Conservation (phyloP, 495 filamentous ascomycete genomes). For the Cladorrhinum samala region DNA sequence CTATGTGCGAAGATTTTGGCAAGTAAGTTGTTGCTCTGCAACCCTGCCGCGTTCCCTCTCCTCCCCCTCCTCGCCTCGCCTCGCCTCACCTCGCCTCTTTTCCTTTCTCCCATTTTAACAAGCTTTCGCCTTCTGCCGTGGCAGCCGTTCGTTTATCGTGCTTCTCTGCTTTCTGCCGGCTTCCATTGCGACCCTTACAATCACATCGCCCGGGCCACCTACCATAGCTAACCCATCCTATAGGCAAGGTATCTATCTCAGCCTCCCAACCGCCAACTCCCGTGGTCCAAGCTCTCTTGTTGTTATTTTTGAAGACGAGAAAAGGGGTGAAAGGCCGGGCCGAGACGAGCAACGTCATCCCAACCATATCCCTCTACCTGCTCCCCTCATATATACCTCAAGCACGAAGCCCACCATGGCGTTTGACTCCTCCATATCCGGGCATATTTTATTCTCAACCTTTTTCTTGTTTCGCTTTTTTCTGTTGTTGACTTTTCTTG, state of each 20-base stretch:
- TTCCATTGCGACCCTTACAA: background rate
- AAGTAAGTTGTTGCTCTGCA: conserved; percentile 50
- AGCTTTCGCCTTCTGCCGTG: background rate
- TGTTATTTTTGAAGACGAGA: background rate
- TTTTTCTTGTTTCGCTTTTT: background rate
- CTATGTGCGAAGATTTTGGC: conserved; percentile 97
- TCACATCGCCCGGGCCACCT: conserved; percentile 7
- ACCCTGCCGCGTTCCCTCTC: conserved; percentile 4
- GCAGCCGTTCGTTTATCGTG: background rate
- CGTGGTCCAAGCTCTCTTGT: conserved; percentile 7
- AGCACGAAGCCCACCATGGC: too few species aligned
- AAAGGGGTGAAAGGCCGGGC: background rate
- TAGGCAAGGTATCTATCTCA: conserved; percentile 49
- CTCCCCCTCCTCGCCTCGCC: conserved; percentile 1
- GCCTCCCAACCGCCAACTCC: background rate
- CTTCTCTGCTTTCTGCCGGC: background rate
- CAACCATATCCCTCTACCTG: background rate
- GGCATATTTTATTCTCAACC: background rate
- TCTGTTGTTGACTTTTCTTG: background rate
- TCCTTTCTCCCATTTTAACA: background rate
- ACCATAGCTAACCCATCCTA: conserved; percentile 22
- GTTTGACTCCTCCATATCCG: too few species aligned
- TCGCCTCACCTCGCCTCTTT: too few species aligned
- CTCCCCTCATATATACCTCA: too few species aligned
- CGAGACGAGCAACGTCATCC: background rate